Evolutionary conservation across 768 basidiomycete species (phyloP).

Genomic region (Leccinum pellstonianum): DNA sequence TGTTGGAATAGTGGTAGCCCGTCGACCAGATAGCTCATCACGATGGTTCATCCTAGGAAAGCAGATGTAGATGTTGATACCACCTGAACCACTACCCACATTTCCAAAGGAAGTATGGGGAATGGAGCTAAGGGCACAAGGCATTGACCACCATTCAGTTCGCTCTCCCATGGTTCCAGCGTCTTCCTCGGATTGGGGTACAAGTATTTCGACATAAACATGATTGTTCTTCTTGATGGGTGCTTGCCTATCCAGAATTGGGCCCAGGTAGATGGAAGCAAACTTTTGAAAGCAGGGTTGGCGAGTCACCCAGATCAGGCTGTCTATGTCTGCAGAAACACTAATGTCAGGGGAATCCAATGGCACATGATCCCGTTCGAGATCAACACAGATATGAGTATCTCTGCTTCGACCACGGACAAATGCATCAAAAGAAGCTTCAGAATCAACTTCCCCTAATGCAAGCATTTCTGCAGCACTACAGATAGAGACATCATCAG

Average conservation of each 20-base stretch:
- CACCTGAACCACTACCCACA: not conserved
- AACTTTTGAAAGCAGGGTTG: not conserved
- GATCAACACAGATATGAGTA: no score
- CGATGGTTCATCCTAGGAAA: constrained; percentile 18
- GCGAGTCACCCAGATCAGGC: constrained; percentile 18
- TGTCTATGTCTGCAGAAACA: constrained; percentile 14
- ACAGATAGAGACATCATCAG: not conserved
- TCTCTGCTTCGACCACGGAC: no score
- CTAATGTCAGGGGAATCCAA: not conserved
- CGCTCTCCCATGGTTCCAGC: not conserved
- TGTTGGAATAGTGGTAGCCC: constrained; percentile 4
- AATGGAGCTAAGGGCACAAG: constrained; percentile 1
- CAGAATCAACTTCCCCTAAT: not conserved
- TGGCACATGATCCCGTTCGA: not conserved
- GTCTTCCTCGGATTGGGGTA: constrained; percentile 16
- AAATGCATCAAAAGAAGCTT: no score
- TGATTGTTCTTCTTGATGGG: constrained; percentile 20
- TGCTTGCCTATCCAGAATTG: not conserved
- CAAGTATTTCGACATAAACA: constrained; percentile 13
- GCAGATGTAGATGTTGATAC: constrained; percentile 3
- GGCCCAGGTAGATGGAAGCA: not conserved
- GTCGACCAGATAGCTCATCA: not conserved
- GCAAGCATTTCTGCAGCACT: constrained; percentile 6
- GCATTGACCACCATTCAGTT: constrained; percentile 3
- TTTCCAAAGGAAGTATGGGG: constrained; percentile 2